phyloP scores from a whole-genome alignment of 371 early-diverging fungal species.

The Syncephalastrum contaminatum region DNA sequence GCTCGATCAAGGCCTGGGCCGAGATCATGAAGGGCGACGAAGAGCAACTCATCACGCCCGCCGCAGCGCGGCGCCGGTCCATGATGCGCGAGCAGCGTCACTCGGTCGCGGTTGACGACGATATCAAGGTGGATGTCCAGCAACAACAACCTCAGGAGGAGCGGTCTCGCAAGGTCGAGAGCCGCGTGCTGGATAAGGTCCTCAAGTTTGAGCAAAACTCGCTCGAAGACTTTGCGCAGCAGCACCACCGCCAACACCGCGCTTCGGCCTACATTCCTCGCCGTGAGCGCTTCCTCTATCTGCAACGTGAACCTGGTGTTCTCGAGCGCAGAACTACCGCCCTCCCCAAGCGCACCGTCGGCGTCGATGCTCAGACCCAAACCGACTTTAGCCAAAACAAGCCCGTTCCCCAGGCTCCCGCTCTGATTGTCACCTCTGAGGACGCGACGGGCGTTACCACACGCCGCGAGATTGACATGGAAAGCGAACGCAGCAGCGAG shows the following conservation, averaged over 20 bases:
- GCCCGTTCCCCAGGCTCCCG: constrained; percentile 5
- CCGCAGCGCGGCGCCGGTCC: constrained; percentile 8
- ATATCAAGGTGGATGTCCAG: neutral
- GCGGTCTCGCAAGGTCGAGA: constrained; percentile 11
- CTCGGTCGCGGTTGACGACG: neutral
- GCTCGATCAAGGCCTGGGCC: constrained; percentile 42
- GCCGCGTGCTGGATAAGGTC: constrained; percentile 46
- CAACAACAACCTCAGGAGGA: constrained; percentile 2
- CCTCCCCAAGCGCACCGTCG: constrained; percentile 3
- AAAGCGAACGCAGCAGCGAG: constrained; percentile 11
- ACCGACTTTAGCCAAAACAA: constrained; percentile 9
- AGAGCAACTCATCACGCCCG: constrained; percentile 10
- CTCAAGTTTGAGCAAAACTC: constrained; percentile 43
- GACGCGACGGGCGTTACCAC: constrained; percentile 6
- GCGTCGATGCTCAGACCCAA: constrained; percentile 18
- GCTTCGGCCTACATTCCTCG: constrained; percentile 36
- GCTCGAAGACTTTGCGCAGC: constrained; percentile 34
- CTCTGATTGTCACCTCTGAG: constrained; percentile 20
- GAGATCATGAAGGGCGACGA: constrained; percentile 18
- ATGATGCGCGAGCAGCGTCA: constrained; percentile 4
- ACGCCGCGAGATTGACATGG: constrained; percentile 13
- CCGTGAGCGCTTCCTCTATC: constrained; percentile 39
- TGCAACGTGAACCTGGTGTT: constrained; percentile 40
- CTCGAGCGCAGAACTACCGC: constrained; percentile 21
- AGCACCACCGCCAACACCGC: constrained; percentile 22